Evolutionary conservation across 495 filamentous ascomycete genomes (phyloP), one percentile per base, ranked within the genome.

Genomic region (Talaromyces ruber): DNA sequence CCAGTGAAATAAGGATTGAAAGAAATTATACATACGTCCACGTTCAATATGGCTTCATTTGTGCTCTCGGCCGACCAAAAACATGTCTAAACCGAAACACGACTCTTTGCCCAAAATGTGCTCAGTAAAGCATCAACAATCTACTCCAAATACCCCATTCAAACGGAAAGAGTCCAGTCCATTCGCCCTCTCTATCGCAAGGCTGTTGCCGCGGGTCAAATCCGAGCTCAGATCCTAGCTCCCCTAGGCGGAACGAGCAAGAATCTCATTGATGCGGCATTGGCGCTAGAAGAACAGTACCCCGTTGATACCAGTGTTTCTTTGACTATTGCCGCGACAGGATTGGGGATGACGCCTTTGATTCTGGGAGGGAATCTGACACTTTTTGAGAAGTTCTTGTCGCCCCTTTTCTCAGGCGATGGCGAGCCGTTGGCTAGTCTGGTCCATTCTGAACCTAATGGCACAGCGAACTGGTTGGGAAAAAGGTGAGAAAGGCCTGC

Each of bases 271-370:
- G 79, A 83, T 37, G 74, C 77, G 0, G 72, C 76, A 6, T 76
- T 84, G 63, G 45, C 83, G 50, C 75, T 80, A 7, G 82, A 85
- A 62, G 81, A 84, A 59, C 75, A 78, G 65, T 83, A 79, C 61
- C 64, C 74, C 5, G 73, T 81, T 18, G 81, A 85, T 62, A 75
- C 77, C 0, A 71, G 72, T 18, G 68, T 75, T 0, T 69, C 76
- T 4, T 63, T 83, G 21, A 82, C 81, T 2, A 79, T 85, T 24
- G 76, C 84, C 58, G 79, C 75, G 0, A 83, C 78, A 2, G 78
- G 77, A 0, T 66, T 83, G 11, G 81, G 82, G 2, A 61, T 84
- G 11, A 78, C 72, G 1, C 80, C 82, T 4, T 57, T 84, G 25
- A 74, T 77, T 55, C 56, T 82, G 12, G 72, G 67, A 0, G 77